Base-by-base conservation (phyloP, 2,329 filamentous ascomycete genomes). In the Emydomyces testavorans region DNA sequence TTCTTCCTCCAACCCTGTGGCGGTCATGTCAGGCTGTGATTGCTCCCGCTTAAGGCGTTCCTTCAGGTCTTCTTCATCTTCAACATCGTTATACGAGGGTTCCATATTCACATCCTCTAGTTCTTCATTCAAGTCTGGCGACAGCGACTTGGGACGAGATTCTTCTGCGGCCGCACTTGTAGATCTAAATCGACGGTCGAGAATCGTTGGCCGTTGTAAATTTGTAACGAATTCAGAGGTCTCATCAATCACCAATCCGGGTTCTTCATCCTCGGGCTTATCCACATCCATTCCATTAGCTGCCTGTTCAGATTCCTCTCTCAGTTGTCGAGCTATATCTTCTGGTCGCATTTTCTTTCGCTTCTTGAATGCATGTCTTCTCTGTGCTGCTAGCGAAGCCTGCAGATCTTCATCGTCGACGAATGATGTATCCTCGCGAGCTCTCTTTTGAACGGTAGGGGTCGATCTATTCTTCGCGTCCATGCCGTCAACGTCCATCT, bases 371-470 rank as follows among this genome's bases (percentile, higher is more conserved):
- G 86, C 88, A 42, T 79, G 81, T 54, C 82, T 78, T 57, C 92
- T 76, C 65, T 94, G 88, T n/a, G 80, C 73, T 1, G 90, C 84
- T 28, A 98, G 73, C 3, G 83, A 85, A 21, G 84, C 81, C 67
- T 95, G 90, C 3, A 98, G 73, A 59, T 95, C 88, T 35, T 96
- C 90, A 54, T 98, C 92, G 54, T 96, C 92, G 18, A 85, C 80
- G 57, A 94, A 83, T 0, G 77, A 79, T 26, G 80, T 73, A 24
- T 85, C 76, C 8, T 83, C 75, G 8, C 75, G 74, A 46, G 79
- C 76, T 48, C 77, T 72, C 64, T 85, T 92, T 60, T 76, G 80
- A 52, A 66, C 66, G 8, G 67, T 56, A 3, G 60, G 55, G 10
- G 48, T 46, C 8, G 65, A 62, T 2, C 60, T 51, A 4, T 59